Evolutionary conservation across 371 early-diverging fungal species (phyloP).

Genomic region (Actinomortierella ambigua): DNA sequence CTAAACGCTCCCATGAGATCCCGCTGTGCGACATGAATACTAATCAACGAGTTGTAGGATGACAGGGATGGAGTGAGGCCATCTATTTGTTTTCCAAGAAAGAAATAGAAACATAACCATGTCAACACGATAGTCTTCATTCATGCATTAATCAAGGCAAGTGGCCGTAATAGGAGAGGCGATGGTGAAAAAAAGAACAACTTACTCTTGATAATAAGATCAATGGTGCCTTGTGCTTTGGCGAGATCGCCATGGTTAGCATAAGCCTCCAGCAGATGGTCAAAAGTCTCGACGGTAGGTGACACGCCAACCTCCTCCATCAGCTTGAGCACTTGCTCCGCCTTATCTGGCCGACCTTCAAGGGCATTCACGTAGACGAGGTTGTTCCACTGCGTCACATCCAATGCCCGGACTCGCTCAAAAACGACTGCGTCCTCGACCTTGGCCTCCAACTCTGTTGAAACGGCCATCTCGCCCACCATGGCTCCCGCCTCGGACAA

Average conservation of each 20-base stretch:
- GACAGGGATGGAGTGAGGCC: slow-evolving; percentile 22
- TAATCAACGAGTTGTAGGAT: slow-evolving; percentile 29
- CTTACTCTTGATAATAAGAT: slow-evolving; percentile 49
- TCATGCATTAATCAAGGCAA: not conserved
- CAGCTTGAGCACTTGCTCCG: slow-evolving; percentile 71
- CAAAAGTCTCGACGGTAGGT: slow-evolving; percentile 72
- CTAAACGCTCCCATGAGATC: slow-evolving; percentile 26
- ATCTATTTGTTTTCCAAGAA: slow-evolving; percentile 8
- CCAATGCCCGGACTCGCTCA: slow-evolving; percentile 21
- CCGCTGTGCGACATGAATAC: slow-evolving; percentile 24
- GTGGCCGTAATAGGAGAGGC: not conserved
- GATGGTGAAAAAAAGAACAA: not conserved
- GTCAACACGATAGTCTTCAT: slow-evolving; percentile 1
- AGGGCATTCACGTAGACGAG: slow-evolving; percentile 79
- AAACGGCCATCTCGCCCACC: not conserved
- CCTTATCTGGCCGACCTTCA: slow-evolving; percentile 67
- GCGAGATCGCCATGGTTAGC: slow-evolving; percentile 68
- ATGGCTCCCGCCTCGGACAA: too few relatives aligned
- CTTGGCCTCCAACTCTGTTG: slow-evolving; percentile 2
- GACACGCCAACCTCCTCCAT: slow-evolving; percentile 66
- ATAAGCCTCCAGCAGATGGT: slow-evolving; percentile 83
- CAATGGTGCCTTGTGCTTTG: slow-evolving; percentile 61
- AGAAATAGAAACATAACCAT: not conserved
- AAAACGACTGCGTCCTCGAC: slow-evolving; percentile 3
- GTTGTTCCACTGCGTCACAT: slow-evolving; percentile 56